phyloP scores from a whole-genome alignment of 169 alveolate species.

The Babesia divergens region DNA sequence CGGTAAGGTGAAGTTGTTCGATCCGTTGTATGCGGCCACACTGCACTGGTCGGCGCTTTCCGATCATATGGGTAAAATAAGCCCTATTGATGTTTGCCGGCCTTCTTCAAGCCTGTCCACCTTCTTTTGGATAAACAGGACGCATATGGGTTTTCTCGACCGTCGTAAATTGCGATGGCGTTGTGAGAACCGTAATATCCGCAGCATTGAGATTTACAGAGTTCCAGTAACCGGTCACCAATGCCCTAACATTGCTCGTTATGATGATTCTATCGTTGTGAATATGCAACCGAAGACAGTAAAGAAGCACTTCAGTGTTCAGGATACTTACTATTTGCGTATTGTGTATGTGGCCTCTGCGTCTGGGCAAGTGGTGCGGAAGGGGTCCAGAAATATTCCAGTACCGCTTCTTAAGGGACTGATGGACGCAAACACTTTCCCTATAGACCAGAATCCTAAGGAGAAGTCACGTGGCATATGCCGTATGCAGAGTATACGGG shows the following conservation, averaged over 20 bases:
- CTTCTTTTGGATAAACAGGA: constrained; percentile 51
- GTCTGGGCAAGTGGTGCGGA: background rate
- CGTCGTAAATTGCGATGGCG: constrained; percentile 28
- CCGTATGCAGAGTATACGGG: background rate
- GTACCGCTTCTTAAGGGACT: background rate
- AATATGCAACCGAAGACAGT: constrained; percentile 1
- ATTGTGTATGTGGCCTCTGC: constrained; percentile 1
- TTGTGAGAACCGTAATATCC: constrained; percentile 15
- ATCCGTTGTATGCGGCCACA: constrained; percentile 48
- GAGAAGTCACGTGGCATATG: background rate
- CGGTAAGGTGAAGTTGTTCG: constrained; percentile 51
- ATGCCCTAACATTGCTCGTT: background rate
- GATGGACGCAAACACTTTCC: constrained; percentile 16
- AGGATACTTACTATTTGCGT: constrained; percentile 21
- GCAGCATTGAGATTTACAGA: constrained; percentile 30
- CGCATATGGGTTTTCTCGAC: constrained; percentile 38
- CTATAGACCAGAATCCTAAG: background rate
- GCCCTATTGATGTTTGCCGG: constrained; percentile 43
- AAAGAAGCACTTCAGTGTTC: constrained; percentile 7
- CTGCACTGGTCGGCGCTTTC: constrained; percentile 61
- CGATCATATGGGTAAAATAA: constrained; percentile 12
- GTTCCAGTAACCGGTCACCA: constrained; percentile 24
- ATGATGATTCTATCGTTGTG: constrained; percentile 12
- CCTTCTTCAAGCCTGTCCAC: constrained; percentile 28
- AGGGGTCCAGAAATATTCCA: background rate